Conservation (phyloP, 208 protist genomes). For the Wallacemonas sp. region DNA sequence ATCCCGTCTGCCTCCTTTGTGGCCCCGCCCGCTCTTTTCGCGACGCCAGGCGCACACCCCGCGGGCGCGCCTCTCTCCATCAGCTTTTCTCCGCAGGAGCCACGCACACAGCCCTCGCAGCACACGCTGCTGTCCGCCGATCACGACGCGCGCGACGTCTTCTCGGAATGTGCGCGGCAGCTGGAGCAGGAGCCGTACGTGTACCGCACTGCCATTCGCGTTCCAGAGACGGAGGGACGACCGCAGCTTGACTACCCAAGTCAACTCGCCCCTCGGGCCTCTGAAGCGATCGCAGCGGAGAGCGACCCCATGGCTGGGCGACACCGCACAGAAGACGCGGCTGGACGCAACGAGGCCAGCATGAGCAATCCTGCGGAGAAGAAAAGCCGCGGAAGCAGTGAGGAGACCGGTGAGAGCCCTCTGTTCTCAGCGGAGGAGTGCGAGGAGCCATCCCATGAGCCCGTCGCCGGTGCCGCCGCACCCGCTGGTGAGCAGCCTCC, state of each 20-base stretch:
- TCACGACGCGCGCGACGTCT: not conserved
- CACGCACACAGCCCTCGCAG: not conserved
- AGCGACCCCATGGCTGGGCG: too few species aligned
- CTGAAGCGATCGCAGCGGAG: too few species aligned
- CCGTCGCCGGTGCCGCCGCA: not conserved
- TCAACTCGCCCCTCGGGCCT: not conserved
- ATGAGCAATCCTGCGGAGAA: too few species aligned
- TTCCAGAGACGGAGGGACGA: constrained; percentile 6
- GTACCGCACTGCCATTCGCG: constrained; percentile 36
- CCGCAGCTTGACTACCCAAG: constrained; percentile 4
- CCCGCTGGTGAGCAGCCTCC: not conserved
- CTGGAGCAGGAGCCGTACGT: constrained; percentile 22
- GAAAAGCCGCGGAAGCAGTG: too few species aligned
- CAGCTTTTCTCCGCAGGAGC: not conserved
- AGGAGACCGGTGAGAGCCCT: too few species aligned
- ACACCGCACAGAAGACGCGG: not conserved
- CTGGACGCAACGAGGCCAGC: not conserved
- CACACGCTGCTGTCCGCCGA: not conserved
- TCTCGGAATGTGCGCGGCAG: not conserved
- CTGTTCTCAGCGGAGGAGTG: not conserved
- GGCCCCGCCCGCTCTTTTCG: not conserved
- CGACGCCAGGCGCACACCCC: not conserved
- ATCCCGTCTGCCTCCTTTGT: not conserved
- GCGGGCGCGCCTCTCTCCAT: too few species aligned
- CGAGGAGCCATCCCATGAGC: not conserved